Base-by-base conservation (phyloP, 2,329 filamentous ascomycete species). In the Xylaria sp. region DNA sequence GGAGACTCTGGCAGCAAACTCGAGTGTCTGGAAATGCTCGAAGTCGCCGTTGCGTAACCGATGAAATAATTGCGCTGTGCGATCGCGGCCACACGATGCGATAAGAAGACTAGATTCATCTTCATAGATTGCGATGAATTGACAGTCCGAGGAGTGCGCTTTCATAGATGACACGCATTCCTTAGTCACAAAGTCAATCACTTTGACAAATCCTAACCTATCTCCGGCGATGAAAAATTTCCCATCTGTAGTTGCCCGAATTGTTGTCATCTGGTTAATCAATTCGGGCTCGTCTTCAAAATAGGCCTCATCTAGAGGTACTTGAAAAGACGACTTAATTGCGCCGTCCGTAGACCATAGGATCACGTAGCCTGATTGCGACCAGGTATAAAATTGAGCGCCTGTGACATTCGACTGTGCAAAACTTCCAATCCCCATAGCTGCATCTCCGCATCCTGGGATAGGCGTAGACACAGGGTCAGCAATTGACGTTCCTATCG, bases 41-140 rank as follows among this genome's bases (percentile, higher is more conserved):
- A 96, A 90, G 2, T 77, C 78, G 2, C 87, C 84, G 12, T 77
- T 80, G 1, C 79, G 78, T 23, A 82, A 82, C 25, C 83, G 81
- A 63, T 86, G 83, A 74, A 97, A 98, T n/a, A 99, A 80, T 75
- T 99, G 95, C 0, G 94, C 87, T n/a, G 91, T 97, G 53, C 95
- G 89, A 77, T 99, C 95, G 67, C 95, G 86, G 37, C 92, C 92
- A 73, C 90, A 94, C 11, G 89, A 93, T 17, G 92, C 94, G 69
- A 98, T 82, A 47, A 97, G 80, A 37, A 87, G 84, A 49, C 80
- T 82, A 1, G 84, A 80, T 0, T 84, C 81, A 46, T 83, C 82
- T 69, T 92, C 86, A 70, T 88, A 87, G 4, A 96, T 82, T 19
- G 89, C 87, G 68, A 98, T 89, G 70, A 90, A 91, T 40, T 92